Evolutionary conservation across 805 yeast species (phyloP), one percentile per base, ranked within the genome.

Genomic region (Starmerella stigmatis): DNA sequence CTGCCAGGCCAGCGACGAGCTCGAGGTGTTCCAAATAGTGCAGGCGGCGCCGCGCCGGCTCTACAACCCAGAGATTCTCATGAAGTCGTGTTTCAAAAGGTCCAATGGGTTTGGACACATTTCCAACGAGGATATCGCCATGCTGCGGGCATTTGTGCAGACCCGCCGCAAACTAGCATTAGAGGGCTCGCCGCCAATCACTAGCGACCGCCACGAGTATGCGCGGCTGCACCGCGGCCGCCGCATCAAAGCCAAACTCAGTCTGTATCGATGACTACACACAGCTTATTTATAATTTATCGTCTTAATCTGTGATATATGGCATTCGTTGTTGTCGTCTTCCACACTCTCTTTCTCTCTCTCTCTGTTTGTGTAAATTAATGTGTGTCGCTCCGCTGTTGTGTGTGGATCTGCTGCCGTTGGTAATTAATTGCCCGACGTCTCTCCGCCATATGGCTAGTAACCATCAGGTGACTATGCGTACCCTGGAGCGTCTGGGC

Each of bases 61-160:
- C 13, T 41, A 53, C 32, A 81, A 86, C 60, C 86, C 92, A 2
- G 77, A 79, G 52, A 62, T 65, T 5, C 66, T 86, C 38, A 71
- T 86, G 56, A 86, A 80, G 49, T 70, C 78, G 30, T 83, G 94
- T 52, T 88, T 81, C 64, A 79, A 79, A 56, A 78, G 78, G 46
- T 71, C 79, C 39, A 74, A 79, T 20, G 81, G 85, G 0, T 78
- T 78, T 57, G 86, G 84, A 17, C 79, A 79, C 50, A 63, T 85
- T 19, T 77, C 88, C 2, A 95, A 88, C 58, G 85, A 78, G 33
- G 96, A 89, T 60, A 77, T 89, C 40, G 71, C 74, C 49, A 74
- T 78, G 54, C 81, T 95, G 57, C 72, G 94, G 40, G 75, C 75
- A 54, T 88, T 79, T 61, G 96, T 89, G 12, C 67, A 77, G 7